Conservation (phyloP, 805 yeast species). For the Cyberlindnera meyerae region DNA sequence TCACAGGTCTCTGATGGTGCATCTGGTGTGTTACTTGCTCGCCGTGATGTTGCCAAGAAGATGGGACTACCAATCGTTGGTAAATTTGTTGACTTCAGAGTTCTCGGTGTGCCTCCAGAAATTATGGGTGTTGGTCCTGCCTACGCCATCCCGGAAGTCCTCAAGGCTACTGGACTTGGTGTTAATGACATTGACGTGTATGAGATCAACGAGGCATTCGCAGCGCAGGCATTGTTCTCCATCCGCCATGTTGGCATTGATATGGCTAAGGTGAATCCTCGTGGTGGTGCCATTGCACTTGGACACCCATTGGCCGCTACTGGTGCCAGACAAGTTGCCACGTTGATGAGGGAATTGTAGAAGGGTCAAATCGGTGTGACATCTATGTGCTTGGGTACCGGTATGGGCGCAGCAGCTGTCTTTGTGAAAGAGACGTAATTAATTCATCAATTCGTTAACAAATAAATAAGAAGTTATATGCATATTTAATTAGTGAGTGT, state of each 20-base stretch:
- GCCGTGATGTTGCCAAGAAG: constrained; percentile 78
- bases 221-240: constrained; percentile 86
- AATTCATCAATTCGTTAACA: too few species aligned
- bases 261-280: constrained; percentile 68
- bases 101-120: constrained; percentile 94
- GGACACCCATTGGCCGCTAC: constrained; percentile 90
- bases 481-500: too few species aligned
- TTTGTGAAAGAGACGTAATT: constrained; percentile 79
- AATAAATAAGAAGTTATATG: constrained; percentile 34
- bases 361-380: constrained; percentile 83
- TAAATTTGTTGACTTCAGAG: constrained; percentile 71
- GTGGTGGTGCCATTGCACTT: constrained; percentile 95
- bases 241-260: constrained; percentile 65
- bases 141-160: constrained; percentile 82
- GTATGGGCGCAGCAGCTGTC: constrained; percentile 96
- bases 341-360: constrained; percentile 74
- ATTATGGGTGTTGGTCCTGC: constrained; percentile 99
- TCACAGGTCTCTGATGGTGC: constrained; percentile 97
- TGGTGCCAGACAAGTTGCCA: constrained; percentile 93
- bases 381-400: constrained; percentile 97
- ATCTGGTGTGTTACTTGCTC: constrained; percentile 79
- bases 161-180: constrained; percentile 54
- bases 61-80: constrained; percentile 70
- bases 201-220: constrained; percentile 96
- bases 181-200: constrained; percentile 66